Evolutionary conservation across 2,329 filamentous ascomycete genomes (phyloP).

Genomic region (Microcyclosporella mali): DNA sequence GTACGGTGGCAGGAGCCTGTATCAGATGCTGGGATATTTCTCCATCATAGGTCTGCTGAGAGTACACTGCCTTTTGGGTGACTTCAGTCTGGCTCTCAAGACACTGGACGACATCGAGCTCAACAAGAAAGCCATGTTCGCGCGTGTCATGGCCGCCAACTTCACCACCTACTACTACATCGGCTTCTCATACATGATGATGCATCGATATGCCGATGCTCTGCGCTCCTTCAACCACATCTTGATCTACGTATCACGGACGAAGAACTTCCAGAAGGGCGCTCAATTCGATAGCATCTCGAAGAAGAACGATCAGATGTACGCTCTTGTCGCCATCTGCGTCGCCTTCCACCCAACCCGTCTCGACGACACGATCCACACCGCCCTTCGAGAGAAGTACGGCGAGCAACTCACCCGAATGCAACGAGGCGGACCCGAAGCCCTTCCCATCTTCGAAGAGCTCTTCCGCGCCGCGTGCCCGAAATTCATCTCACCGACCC

Average conservation of each 20-base stretch:
- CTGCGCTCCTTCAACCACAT: conserved; percentile 99
- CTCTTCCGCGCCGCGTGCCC: conserved; percentile 96
- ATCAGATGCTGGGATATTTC: conserved; percentile 98
- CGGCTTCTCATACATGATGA: conserved; percentile 99
- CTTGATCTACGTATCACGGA: conserved; percentile 94
- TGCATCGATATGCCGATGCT: conserved; percentile 97
- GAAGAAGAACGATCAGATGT: conserved; percentile 99
- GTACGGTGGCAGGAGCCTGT: conserved; percentile 88
- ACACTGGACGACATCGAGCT: conserved; percentile 99
- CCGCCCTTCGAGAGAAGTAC: conserved; percentile 95
- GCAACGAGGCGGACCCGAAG: conserved; percentile 91
- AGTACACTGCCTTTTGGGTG: conserved; percentile 91
- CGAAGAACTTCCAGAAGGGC: conserved; percentile 99
- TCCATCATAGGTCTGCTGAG: conserved; percentile 95
- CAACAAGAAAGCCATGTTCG: conserved; percentile 99
- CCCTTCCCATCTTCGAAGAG: conserved; percentile 95
- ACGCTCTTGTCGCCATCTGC: conserved; percentile 96
- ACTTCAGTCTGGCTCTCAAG: conserved; percentile 97
- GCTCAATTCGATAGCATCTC: conserved; percentile 96
- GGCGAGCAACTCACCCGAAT: conserved; percentile 95
- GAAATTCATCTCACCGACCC: conserved; percentile 97
- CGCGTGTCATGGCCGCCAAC: conserved; percentile 97
- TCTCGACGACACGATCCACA: conserved; percentile 98
- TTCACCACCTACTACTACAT: conserved; percentile 99
- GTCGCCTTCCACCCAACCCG: conserved; percentile 96